Evolutionary conservation across 805 yeast species (phyloP).

Genomic region (Lipomyces sp.): DNA sequence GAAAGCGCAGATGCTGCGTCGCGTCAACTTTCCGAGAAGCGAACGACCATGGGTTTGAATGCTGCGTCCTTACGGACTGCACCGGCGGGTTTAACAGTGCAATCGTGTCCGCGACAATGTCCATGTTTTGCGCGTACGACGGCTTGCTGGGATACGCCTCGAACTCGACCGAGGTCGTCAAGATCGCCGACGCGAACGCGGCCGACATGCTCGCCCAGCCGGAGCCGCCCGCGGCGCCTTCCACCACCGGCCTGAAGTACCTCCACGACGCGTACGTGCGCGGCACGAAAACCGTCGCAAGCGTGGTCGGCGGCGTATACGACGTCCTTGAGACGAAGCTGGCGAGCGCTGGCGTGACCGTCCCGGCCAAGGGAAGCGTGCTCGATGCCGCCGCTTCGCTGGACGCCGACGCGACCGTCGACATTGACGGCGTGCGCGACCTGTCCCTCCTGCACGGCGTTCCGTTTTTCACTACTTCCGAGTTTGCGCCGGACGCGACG

Average conservation of each 20-base stretch:
- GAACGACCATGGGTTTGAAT: constrained; percentile 39
- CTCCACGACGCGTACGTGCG: constrained; percentile 7
- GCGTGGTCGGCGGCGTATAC: too few relatives aligned
- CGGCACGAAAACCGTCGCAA: neutral
- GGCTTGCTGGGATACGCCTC: constrained; percentile 33
- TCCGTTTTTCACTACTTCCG: constrained; percentile 25
- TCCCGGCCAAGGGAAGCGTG: too few relatives aligned
- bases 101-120: constrained; percentile 29
- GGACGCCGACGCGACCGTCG: constrained; percentile 9
- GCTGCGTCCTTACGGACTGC: constrained; percentile 34
- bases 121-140: constrained; percentile 32
- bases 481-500: constrained; percentile 14
- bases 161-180: constrained; percentile 12
- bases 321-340: too few relatives aligned
- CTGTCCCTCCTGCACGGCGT: constrained; percentile 23
- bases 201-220: constrained; percentile 8
- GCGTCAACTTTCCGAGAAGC: constrained; percentile 39
- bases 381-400: constrained; percentile 7
- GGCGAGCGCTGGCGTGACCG: too few relatives aligned
- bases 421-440: constrained; percentile 20
- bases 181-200: constrained; percentile 11
- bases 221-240: constrained; percentile 5
- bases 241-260: neutral
- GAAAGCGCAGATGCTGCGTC: constrained; percentile 34
- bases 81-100: constrained; percentile 33